Conservation (phyloP, 305 asterid genomes). For the Caryopteris hybrid region DNA sequence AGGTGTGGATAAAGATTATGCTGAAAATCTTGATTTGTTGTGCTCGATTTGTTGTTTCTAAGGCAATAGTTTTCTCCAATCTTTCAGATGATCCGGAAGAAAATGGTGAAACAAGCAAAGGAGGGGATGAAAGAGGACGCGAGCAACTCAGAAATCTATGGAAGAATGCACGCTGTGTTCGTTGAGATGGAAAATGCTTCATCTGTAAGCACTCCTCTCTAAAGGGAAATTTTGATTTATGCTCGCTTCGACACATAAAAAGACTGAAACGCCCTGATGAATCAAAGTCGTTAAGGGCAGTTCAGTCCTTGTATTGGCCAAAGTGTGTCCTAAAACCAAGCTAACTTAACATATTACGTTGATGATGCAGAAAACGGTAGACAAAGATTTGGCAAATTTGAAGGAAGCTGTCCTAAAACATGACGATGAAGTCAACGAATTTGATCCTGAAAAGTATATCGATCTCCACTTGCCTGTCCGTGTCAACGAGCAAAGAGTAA, state of each 20-base stretch:
- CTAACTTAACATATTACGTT: not conserved
- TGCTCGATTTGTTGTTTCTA: not conserved
- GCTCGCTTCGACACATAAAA: not conserved
- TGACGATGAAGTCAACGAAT: constrained; percentile 33
- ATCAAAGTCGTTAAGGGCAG: no score
- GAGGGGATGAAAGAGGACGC: constrained; percentile 58
- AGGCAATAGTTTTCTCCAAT: not conserved
- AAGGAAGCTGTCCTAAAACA: constrained; percentile 61
- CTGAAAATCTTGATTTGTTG: not conserved
- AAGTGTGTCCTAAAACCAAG: not conserved
- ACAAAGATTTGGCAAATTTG: constrained; percentile 52
- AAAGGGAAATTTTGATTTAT: no score
- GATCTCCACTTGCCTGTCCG: constrained; percentile 71
- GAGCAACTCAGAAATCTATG: constrained; percentile 63
- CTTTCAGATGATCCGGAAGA: constrained; percentile 45
- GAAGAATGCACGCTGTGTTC: constrained; percentile 71
- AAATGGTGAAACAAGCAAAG: constrained; percentile 68
- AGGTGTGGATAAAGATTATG: constrained; percentile 25
- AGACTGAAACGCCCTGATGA: no score
- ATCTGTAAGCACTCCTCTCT: constrained; percentile 29
- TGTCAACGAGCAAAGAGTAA: constrained; percentile 81
- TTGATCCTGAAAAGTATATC: constrained; percentile 59
- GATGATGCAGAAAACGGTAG: constrained; percentile 45
- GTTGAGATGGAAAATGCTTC: constrained; percentile 60
- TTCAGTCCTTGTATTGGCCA: no score